Conservation (phyloP, 2,329 filamentous ascomycete genomes). For the Ophiosphaerella korrae region DNA sequence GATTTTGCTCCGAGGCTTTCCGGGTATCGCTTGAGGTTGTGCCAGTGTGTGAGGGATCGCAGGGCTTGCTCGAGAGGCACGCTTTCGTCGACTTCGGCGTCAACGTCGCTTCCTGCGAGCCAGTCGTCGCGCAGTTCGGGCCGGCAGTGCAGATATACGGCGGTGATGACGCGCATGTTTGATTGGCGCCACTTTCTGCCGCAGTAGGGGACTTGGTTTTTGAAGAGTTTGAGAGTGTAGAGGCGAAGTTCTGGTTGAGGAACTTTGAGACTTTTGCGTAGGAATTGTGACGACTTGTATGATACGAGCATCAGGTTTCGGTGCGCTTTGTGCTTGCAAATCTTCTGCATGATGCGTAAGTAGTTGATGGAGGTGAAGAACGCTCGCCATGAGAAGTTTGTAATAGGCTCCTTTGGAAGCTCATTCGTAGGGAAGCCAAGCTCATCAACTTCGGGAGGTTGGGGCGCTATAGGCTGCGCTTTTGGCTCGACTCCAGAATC, state of each 20-base stretch:
- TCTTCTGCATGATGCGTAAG: slow-evolving; percentile 94
- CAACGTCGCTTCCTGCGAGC: slow-evolving; percentile 88
- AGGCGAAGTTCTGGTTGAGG: slow-evolving; percentile 85
- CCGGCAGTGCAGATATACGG: slow-evolving; percentile 90
- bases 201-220: slow-evolving; percentile 97
- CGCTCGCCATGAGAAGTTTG: slow-evolving; percentile 88
- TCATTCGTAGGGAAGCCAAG: slow-evolving; percentile 78
- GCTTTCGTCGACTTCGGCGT: slow-evolving; percentile 91
- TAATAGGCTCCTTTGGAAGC: slow-evolving; percentile 77
- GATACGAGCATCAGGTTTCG: slow-evolving; percentile 91
- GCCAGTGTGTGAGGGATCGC: slow-evolving; percentile 90
- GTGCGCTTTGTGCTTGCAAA: slow-evolving; percentile 94
- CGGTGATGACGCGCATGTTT: slow-evolving; percentile 98
- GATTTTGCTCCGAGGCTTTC: slow-evolving; percentile 68
- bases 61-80: slow-evolving; percentile 90
- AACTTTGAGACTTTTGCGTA: slow-evolving; percentile 89
- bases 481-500: slow-evolving; percentile 33
- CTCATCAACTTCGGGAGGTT: slow-evolving; percentile 73
- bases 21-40: slow-evolving; percentile 82
- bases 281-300: slow-evolving; percentile 91
- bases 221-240: slow-evolving; percentile 97
- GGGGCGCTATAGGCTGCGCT: slow-evolving; percentile 30
- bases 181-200: slow-evolving; percentile 96
- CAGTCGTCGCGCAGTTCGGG: slow-evolving; percentile 95
- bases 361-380: slow-evolving; percentile 97